Evolutionary conservation across 805 yeast genomes (phyloP).

Genomic region (Wickerhamomyces canadensis): DNA sequence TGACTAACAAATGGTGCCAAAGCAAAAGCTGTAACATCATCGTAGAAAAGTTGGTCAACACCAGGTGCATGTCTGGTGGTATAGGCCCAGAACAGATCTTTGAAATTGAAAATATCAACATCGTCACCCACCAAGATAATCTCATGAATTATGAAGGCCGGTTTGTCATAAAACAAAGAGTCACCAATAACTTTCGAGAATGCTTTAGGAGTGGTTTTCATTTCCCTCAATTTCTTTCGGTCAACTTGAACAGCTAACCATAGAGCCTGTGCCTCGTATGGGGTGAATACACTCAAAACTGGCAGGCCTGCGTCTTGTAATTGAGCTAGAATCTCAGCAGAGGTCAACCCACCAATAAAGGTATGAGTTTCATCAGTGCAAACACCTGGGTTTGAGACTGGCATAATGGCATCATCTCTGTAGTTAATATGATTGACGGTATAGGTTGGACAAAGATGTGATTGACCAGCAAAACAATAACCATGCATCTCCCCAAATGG

Average conservation of each 20-base stretch:
- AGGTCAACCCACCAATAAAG: conserved; percentile 21
- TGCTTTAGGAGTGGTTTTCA: conserved; percentile 17
- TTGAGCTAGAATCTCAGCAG: conserved; percentile 16
- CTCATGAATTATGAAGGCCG: conserved; percentile 20
- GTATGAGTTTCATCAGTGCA: conserved; percentile 26
- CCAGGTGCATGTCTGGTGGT: conserved; percentile 24
- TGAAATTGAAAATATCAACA: conserved; percentile 24
- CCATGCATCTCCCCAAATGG: conserved; percentile 30
- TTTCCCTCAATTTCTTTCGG: conserved; percentile 16
- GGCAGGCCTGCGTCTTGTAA: conserved; percentile 9
- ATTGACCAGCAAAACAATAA: conserved; percentile 20
- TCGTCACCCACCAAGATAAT: conserved; percentile 25
- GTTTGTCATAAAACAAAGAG: conserved; percentile 11
- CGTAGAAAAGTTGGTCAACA: conserved; percentile 17
- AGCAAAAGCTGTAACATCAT: conserved; percentile 17
- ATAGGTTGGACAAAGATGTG: conserved; percentile 25
- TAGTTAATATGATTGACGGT: conserved; percentile 20
- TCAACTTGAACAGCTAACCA: conserved; percentile 22
- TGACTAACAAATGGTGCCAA: conserved; percentile 23
- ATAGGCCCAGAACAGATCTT: conserved; percentile 25
- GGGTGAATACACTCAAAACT: conserved; percentile 22
- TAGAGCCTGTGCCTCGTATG: conserved; percentile 24
- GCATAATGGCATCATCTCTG: conserved; percentile 23
- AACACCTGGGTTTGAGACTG: conserved; percentile 25
- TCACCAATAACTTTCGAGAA: conserved; percentile 21